Percentiles rank a stretch among this genome's conserved stretches.
phyloP scores from a whole-genome alignment of 805 yeast species.

The Wickerhamia fluorescens region DNA sequence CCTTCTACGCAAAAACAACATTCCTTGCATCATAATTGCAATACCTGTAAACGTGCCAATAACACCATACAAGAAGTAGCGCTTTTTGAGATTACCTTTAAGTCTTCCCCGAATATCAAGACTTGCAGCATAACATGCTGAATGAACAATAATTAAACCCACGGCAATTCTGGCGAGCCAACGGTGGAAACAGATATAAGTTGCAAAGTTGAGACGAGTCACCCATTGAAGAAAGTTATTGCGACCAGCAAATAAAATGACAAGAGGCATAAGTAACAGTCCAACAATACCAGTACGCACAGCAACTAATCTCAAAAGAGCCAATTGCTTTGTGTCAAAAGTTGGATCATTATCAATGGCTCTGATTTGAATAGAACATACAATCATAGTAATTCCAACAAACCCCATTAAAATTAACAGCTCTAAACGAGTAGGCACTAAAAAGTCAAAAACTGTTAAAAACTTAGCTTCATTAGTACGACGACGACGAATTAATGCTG shows the following conservation, averaged over 20 bases:
- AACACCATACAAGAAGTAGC: constrained; percentile 26
- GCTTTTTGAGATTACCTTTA: constrained; percentile 1
- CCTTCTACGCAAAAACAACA: constrained; percentile 26
- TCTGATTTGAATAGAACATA: no score
- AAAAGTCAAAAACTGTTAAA: constrained; percentile 18
- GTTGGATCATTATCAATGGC: no score
- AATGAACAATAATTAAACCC: constrained; percentile 24
- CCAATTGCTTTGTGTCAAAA: constrained; percentile 20
- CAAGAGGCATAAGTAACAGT: constrained; percentile 42
- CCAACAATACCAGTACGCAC: constrained; percentile 39
- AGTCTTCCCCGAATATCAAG: constrained; percentile 3
- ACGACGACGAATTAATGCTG: no score
- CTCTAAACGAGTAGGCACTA: constrained; percentile 31
- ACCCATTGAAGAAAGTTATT: constrained; percentile 51
- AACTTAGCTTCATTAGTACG: constrained; percentile 11
- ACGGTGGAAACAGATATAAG: constrained; percentile 38
- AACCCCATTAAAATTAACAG: constrained; percentile 23
- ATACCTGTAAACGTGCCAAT: constrained; percentile 31
- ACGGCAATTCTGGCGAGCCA: constrained; percentile 32
- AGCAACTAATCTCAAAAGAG: constrained; percentile 37
- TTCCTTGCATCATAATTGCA: constrained; percentile 23
- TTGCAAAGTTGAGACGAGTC: constrained; percentile 51
- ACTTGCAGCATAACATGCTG: constrained; percentile 20
- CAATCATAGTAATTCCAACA: no score
- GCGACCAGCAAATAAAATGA: constrained; percentile 55